A percentile compares a stretch with the other conserved stretches of the same genome.
These are phyloP conservation scores for Candida tallmaniae DNA, from an alignment of 805 yeast genomes.

Conservation along the genomic window DNA sequence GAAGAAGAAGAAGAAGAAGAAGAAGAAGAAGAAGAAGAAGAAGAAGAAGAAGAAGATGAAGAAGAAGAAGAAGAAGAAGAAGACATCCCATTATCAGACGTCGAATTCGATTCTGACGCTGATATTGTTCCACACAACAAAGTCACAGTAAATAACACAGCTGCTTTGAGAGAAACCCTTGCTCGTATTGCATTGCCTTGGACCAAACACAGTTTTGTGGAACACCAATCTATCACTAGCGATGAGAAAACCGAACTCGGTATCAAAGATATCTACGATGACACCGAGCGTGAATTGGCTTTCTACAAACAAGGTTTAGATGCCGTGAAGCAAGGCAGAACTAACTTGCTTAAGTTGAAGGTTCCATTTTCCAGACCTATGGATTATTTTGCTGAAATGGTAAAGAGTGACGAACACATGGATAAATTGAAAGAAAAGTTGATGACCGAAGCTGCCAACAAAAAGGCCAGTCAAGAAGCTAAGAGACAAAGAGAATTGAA, in stretches of 20 bases:
- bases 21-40: conserved; percentile 49
- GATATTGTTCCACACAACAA: conserved; percentile 92
- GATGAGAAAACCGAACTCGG: conserved; percentile 55
- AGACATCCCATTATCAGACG: conserved; percentile 81
- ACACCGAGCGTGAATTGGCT: conserved; percentile 91
- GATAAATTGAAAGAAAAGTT: conserved; percentile 81
- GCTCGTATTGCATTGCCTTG: conserved; percentile 65
- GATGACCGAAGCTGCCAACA: conserved; percentile 72
- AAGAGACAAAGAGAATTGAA: conserved; percentile 90
- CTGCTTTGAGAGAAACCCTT: conserved; percentile 72
- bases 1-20: conserved; percentile 47
- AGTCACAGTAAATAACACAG: conserved; percentile 78
- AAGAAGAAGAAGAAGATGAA: conserved; percentile 44
- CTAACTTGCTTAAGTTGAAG: conserved; percentile 59
- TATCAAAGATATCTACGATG: conserved; percentile 88
- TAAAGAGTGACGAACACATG: conserved; percentile 97
- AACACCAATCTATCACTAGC: conserved; percentile 73
- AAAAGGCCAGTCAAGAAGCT: conserved; percentile 90
- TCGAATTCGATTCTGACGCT: conserved; percentile 88
- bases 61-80: conserved; percentile 55
- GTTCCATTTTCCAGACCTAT: conserved; percentile 89
- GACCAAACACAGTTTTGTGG: conserved; percentile 68
- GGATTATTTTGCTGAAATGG: conserved; percentile 98
- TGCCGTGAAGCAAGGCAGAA: conserved; percentile 72
- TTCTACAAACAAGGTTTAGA: conserved; percentile 91